Evolutionary conservation across 2,329 filamentous ascomycete species (phyloP).

Genomic region (Cucurbitaria berberidis): DNA sequence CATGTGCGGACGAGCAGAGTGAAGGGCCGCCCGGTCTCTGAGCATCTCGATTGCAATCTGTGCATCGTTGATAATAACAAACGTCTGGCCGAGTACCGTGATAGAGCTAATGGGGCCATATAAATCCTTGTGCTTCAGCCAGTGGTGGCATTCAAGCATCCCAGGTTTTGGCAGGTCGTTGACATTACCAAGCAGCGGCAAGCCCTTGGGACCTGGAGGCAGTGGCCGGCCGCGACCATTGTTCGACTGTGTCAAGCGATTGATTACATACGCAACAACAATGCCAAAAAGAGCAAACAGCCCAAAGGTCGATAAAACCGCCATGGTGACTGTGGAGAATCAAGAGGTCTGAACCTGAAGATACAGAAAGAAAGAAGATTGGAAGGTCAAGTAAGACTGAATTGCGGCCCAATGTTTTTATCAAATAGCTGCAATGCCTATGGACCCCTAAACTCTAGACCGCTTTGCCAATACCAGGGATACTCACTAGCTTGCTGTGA

Average conservation of each 20-base stretch:
- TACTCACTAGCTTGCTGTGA: constrained; percentile 6
- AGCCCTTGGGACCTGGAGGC: constrained; percentile 59
- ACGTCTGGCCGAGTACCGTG: constrained; percentile 31
- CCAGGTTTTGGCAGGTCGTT: constrained; percentile 54
- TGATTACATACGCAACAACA: constrained; percentile 16
- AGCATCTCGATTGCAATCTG: constrained; percentile 31
- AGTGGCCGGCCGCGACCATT: constrained; percentile 34
- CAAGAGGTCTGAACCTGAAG: background rate
- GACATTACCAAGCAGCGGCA: constrained; percentile 60
- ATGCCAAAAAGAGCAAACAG: constrained; percentile 21
- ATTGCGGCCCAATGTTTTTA: background rate
- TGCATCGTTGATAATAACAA: constrained; percentile 33
- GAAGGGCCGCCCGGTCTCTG: constrained; percentile 26
- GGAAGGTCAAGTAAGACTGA: background rate
- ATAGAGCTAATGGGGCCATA: constrained; percentile 35
- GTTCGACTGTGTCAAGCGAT: constrained; percentile 8
- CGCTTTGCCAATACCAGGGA: too few relatives aligned
- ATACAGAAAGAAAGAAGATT: background rate
- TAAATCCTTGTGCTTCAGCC: constrained; percentile 52
- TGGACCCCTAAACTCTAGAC: too few relatives aligned
- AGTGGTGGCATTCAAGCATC: constrained; percentile 51
- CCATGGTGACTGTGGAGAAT: constrained; percentile 3
- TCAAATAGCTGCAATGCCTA: too few relatives aligned
- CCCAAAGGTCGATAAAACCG: constrained; percentile 21
- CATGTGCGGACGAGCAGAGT: constrained; percentile 29